Evolutionary conservation across 495 filamentous ascomycete genomes (phyloP).

Genomic region (Geoglossum glabrum): DNA sequence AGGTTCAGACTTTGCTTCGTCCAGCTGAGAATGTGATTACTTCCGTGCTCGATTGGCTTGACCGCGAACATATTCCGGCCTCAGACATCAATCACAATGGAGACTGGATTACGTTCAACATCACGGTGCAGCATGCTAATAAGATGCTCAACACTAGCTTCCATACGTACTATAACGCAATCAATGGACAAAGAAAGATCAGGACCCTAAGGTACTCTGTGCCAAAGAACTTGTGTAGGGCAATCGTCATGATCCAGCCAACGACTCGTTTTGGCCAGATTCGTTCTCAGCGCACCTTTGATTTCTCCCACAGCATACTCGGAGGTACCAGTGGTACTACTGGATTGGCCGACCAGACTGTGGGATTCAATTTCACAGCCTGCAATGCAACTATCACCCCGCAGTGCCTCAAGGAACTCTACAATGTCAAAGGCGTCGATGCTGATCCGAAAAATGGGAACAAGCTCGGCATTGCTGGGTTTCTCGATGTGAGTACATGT

Average conservation of each 20-base stretch:
- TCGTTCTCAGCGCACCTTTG: conserved; percentile 9
- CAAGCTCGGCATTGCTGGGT: conserved; percentile 46
- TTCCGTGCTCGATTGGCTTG: conserved; percentile 2
- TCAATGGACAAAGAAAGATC: conserved; percentile 19
- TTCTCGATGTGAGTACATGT: neutral
- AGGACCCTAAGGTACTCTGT: conserved; percentile 45
- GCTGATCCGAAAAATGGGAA: conserved; percentile 25
- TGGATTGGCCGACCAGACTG: neutral
- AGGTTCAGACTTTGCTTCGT: conserved; percentile 16
- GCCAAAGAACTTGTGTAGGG: conserved; percentile 28
- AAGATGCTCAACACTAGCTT: conserved; percentile 34
- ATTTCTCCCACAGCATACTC: neutral
- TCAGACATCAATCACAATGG: conserved; percentile 25
- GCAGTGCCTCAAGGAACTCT: conserved; percentile 35
- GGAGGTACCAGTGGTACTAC: neutral
- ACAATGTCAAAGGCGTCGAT: conserved; percentile 33
- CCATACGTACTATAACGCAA: conserved; percentile 25
- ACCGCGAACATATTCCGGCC: conserved; percentile 7
- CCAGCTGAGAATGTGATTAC: neutral
- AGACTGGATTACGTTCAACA: conserved; percentile 35
- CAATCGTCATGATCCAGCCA: conserved; percentile 33
- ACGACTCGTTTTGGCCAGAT: conserved; percentile 32
- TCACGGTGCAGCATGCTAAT: conserved; percentile 31
- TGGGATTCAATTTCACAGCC: conserved; percentile 1
- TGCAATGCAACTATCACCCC: conserved; percentile 37